phyloP scores from a whole-genome alignment of 1,284 basidiomycete genomes.

The Wallemia mellicola region DNA sequence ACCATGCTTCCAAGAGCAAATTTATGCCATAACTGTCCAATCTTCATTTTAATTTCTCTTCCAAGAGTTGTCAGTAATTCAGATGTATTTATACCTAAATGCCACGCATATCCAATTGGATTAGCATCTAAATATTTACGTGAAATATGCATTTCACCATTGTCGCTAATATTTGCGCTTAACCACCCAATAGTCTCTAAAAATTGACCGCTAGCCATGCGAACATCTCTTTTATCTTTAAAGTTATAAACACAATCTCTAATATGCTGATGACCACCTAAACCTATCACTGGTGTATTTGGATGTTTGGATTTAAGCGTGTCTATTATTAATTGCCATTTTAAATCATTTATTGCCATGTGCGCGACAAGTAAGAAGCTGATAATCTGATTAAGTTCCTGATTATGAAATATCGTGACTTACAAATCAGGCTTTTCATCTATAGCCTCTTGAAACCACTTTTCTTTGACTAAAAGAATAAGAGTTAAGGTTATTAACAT shows the following conservation, averaged over 20 bases:
- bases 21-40: neutral
- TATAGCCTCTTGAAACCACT: neutral
- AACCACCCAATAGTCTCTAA: constrained; percentile 50
- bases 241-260: constrained; percentile 32
- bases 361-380: constrained; percentile 8
- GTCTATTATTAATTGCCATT: constrained; percentile 39
- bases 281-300: constrained; percentile 40
- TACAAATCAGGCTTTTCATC: neutral
- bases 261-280: constrained; percentile 51
- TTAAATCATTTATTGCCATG: constrained; percentile 15
- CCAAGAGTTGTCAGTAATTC: constrained; percentile 17
- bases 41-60: constrained; percentile 19
- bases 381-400: constrained; percentile 8
- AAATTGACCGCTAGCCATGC: constrained; percentile 46
- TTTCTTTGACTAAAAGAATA: neutral
- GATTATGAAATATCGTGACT: constrained; percentile 14
- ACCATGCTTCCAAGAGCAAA: constrained; percentile 21
- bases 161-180: constrained; percentile 4
- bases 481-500: neutral
- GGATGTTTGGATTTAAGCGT: constrained; percentile 41
- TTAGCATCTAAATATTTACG: constrained; percentile 21
- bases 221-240: constrained; percentile 14
- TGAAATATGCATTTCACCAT: constrained; percentile 13
- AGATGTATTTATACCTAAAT: constrained; percentile 3
- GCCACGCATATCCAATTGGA: constrained; percentile 12